These are phyloP conservation scores for Bryopsis sp. DNA, from an alignment of 139 green algal species.

Conservation along the genomic window DNA sequence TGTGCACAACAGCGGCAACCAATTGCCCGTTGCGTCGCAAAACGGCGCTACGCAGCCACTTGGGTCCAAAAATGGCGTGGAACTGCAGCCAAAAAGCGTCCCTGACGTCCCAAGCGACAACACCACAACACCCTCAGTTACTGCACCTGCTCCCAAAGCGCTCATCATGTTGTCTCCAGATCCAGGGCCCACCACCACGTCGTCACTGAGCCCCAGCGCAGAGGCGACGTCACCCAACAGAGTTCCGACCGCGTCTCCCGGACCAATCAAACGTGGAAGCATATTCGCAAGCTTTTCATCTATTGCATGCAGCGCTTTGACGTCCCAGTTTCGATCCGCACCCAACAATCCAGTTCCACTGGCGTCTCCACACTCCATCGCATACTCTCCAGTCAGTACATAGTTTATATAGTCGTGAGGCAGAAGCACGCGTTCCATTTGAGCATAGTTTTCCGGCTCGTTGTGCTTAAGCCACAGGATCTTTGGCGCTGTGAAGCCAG, in stretches of 20 bases:
- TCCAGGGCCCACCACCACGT: slow-evolving; percentile 52
- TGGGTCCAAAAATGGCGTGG: slow-evolving; percentile 49
- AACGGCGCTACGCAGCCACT: slow-evolving; percentile 67
- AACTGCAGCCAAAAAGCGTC: slow-evolving; percentile 71
- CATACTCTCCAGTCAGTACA: slow-evolving; percentile 43
- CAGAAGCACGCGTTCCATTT: slow-evolving; percentile 51
- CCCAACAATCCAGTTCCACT: slow-evolving; percentile 68
- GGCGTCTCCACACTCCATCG: slow-evolving; percentile 62
- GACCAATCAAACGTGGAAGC: slow-evolving; percentile 47
- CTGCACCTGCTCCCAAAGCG: slow-evolving; percentile 53
- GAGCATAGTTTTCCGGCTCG: slow-evolving; percentile 59
- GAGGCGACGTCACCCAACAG: slow-evolving; percentile 39
- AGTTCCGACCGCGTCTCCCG: slow-evolving; percentile 50
- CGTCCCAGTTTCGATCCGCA: slow-evolving; percentile 38
- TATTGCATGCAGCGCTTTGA: slow-evolving; percentile 29
- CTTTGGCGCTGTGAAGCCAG: slow-evolving; percentile 78
- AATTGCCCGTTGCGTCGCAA: slow-evolving; percentile 63
- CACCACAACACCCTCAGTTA: slow-evolving; percentile 43
- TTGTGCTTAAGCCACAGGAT: slow-evolving; percentile 74
- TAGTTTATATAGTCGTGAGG: slow-evolving; percentile 84
- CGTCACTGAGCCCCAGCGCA: slow-evolving; percentile 41
- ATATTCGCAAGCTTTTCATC: slow-evolving; percentile 30
- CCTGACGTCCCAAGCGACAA: slow-evolving; percentile 68
- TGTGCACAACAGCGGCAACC: slow-evolving; percentile 76
- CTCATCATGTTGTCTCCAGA: slow-evolving; percentile 80